These are phyloP conservation scores for Cutaneotrichosporon arboriforme DNA, from an alignment of 1,284 basidiomycete species.

Conservation along the genomic window DNA sequence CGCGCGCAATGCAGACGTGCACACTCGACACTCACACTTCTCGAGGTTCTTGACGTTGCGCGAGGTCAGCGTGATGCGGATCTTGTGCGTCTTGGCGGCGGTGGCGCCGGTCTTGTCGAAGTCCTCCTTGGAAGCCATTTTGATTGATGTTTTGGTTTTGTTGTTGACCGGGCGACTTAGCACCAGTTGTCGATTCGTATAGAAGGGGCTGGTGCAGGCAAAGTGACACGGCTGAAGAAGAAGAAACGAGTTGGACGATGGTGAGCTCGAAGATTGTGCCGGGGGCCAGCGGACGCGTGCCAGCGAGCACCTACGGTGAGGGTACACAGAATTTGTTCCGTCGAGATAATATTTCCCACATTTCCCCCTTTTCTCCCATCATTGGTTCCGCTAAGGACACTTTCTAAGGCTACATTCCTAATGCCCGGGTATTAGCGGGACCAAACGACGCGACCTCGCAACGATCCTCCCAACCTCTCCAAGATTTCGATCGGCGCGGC, in stretches of 20 bases:
- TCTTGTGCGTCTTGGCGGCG: slow-evolving; percentile 93
- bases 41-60: slow-evolving; percentile 98
- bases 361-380: too few relatives aligned
- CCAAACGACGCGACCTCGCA: too few relatives aligned
- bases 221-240: slow-evolving; percentile 22
- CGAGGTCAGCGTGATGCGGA: slow-evolving; percentile 97
- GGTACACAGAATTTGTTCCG: neutral
- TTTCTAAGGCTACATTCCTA: too few relatives aligned
- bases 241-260: neutral
- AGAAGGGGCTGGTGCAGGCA: slow-evolving; percentile 19
- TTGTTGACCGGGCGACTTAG: slow-evolving; percentile 19
- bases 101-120: slow-evolving; percentile 87
- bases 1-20: too few relatives aligned
- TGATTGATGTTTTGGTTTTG: slow-evolving; percentile 39
- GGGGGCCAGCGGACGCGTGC: too few relatives aligned
- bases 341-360: too few relatives aligned
- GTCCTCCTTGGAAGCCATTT: slow-evolving; percentile 97
- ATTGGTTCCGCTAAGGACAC: too few relatives aligned
- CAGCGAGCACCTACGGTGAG: too few relatives aligned
- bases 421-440: too few relatives aligned
- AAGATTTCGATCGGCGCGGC: neutral
- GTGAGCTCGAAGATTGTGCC: neutral
- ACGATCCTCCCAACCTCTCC: neutral
- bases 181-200: slow-evolving; percentile 5
- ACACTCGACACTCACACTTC: slow-evolving; percentile 84